phyloP scores from a whole-genome alignment of 2,329 filamentous ascomycete species.

The Epichloe uncinata region DNA sequence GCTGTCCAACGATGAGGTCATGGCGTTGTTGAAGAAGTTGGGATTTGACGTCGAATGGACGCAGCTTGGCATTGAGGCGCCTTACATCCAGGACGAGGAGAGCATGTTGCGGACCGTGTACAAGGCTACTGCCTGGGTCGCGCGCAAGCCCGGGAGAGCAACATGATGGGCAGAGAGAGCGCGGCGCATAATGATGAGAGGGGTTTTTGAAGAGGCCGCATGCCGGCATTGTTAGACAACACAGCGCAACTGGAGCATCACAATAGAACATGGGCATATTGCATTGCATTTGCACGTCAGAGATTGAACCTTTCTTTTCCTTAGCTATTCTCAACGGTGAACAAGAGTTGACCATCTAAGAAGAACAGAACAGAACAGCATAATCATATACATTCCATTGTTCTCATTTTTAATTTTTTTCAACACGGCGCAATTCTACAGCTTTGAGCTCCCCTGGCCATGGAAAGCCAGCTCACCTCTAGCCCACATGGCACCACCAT shows the following conservation, averaged over 20 bases:
- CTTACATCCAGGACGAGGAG: conserved; percentile 73
- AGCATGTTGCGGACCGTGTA: conserved; percentile 86
- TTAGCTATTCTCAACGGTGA: background rate
- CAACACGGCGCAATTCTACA: conserved; percentile 15
- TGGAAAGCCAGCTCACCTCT: conserved; percentile 30
- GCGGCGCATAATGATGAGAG: too few species aligned
- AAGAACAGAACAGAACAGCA: too few species aligned
- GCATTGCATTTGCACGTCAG: background rate
- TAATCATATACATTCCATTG: too few species aligned
- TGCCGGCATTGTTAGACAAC: background rate
- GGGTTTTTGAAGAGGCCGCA: background rate
- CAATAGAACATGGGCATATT: background rate
- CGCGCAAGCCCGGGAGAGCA: conserved; percentile 46
- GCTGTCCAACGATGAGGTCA: conserved; percentile 77
- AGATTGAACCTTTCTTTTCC: background rate
- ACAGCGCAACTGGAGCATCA: background rate
- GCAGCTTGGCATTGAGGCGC: conserved; percentile 48
- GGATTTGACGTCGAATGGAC: conserved; percentile 63
- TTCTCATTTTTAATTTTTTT: too few species aligned
- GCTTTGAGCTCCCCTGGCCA: conserved; percentile 21
- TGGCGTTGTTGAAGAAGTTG: conserved; percentile 56
- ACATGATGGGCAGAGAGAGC: background rate
- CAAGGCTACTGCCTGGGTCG: conserved; percentile 71
- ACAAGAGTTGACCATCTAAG: too few species aligned
- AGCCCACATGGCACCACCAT: conserved; percentile 50